Base-by-base conservation (phyloP, 176 grass and related monocot genomes). In the Oryza brachyantha region DNA sequence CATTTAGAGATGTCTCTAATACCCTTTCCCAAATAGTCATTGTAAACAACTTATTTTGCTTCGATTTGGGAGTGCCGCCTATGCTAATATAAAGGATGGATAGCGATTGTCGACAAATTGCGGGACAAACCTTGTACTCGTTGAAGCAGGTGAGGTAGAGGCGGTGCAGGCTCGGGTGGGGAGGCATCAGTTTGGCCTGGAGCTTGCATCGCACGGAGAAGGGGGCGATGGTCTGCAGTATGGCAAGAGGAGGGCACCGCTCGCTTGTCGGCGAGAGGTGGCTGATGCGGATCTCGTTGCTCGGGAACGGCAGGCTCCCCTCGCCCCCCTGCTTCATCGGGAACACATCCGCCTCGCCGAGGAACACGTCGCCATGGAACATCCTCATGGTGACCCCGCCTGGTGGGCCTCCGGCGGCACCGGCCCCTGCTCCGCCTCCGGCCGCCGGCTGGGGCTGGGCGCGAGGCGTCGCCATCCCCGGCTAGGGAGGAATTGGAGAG, bases 131-230 rank as follows among this genome's bases (percentile, higher is more conserved):
- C 92, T 94, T 99, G 45, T 46, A 89, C 68, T 99, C 96, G 13
- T 88, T 77, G 81, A 99, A 99, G 73, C 96, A 99, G 19, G 84
- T 68, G 63, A 89, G 58, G 72, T 99, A 95, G 73, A 99, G 68
- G 21, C 69, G 78, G 13, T 88, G 86, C 7, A 95, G 87, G 28
- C 79, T 85, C 37, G 88, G 80, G 54, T 84, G 79, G 12, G 85
- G 82, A 34, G 88, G 75, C 13, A 75, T 50, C 38, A 69, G 79
- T 64, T 91, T 99, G 48, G 90, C 84, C 74, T 89, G 90, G 42
- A 99, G 79, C 78, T 99, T 99, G 88, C 92, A 99, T 25, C 96
- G 96, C 46, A 95, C 88, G 24, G 86, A 81, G 86, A 95, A 95
- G 61, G 96, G 90, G 66, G 90, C 89, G 63, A 99, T 91, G 40